These are phyloP conservation scores for Bassia scoparia DNA, from an alignment of 148 eudicot species.

Conservation along the genomic window DNA sequence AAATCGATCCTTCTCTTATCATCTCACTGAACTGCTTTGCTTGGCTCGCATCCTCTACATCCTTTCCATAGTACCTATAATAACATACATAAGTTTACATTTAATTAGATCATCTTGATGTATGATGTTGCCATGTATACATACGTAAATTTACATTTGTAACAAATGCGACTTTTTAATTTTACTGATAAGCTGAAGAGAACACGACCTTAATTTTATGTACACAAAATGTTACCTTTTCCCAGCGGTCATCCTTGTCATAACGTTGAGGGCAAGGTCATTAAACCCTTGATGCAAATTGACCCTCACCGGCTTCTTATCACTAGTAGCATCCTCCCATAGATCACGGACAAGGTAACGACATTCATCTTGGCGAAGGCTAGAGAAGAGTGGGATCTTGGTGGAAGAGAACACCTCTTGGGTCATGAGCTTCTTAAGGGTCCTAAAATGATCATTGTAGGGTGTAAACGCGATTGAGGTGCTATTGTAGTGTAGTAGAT, in stretches of 20 bases:
- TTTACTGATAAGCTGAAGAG: no score
- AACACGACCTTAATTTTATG: no score
- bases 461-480: slow-evolving; percentile 29
- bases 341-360: slow-evolving; percentile 12
- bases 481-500: slow-evolving; percentile 23
- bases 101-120: no score
- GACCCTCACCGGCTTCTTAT: background rate
- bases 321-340: background rate
- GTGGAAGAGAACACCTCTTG: slow-evolving; percentile 28
- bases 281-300: slow-evolving; percentile 22
- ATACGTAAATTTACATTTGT: background rate
- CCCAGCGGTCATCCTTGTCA: slow-evolving; percentile 32
- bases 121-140: no score
- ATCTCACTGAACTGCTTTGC: slow-evolving; percentile 26
- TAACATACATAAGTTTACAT: background rate
- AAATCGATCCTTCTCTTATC: slow-evolving; percentile 19
- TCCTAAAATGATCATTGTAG: slow-evolving; percentile 25
- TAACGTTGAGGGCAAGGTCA: slow-evolving; percentile 29
- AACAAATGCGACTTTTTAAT: no score
- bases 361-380: slow-evolving; percentile 26
- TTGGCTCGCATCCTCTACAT: slow-evolving; percentile 18
- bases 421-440: slow-evolving; percentile 19
- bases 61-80: slow-evolving; percentile 25
- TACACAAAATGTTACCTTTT: slow-evolving; percentile 27
- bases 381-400: slow-evolving; percentile 10